Base-by-base conservation (phyloP, 2,329 filamentous ascomycete species). In the Leptoxyphium fumago region DNA sequence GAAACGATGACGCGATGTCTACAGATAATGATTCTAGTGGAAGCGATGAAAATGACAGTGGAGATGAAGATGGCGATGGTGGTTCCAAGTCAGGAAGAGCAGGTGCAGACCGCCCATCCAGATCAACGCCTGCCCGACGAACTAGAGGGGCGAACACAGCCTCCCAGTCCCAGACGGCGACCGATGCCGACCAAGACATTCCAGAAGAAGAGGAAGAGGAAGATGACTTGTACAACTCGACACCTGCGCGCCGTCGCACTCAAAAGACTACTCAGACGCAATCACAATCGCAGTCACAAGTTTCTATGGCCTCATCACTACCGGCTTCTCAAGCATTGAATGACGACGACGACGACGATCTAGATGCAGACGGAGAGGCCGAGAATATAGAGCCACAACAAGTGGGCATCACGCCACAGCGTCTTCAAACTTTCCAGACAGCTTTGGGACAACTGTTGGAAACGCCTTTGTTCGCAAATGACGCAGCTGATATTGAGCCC, bases 371-470 rank as follows among this genome's bases (percentile, higher is more conserved):
- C 40, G 21, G 21, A 26, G 21, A 26, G 7, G 54, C 56, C 15
- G 48, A 50, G 41, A 26, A 26, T 7, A 15, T 36, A 5, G 52
- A 55, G 41, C 60, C 53, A 21, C 60, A 52, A 54, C 60, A 56
- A 17, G 62, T 67, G 52, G 67, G 57, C 45, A 65, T 39, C 57
- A 67, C 46, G 52, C 55, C 74, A 0, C 70, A 72, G 36, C 76
- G 91, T 36, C 66, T 94, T 21, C 68, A 74, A 5, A 66, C 77
- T 1, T 98, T 98, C 78, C 79, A 85, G 44, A 76, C 77, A 10
- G 77, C 83, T 2, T 71, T 98, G 2, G 91, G 91, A 18, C 82
- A 85, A 54, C 71, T 98, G 43, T 80, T 94, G 56, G 81, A 82
- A 55, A 82, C 82, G 0, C 72, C 77, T 10, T 64, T 98, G n/a